phyloP scores from a whole-genome alignment of 1,139 yeast genomes.

The Kodamaea plutei region DNA sequence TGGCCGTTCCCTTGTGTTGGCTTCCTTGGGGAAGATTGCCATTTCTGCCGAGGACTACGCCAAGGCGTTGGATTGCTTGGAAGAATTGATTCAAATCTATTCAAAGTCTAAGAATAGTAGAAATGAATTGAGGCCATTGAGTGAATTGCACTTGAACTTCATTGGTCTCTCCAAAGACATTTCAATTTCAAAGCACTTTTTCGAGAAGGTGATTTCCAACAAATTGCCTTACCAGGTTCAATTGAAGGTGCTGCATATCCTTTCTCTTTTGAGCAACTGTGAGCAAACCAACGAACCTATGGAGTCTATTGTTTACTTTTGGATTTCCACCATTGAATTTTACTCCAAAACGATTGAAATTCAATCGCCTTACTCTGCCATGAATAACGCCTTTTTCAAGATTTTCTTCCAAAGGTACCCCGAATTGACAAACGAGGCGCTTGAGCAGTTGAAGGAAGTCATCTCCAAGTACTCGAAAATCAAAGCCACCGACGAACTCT shows the following conservation, averaged over 20 bases:
- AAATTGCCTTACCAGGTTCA: slow-evolving; percentile 71
- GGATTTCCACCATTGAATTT: slow-evolving; percentile 59
- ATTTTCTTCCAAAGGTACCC: slow-evolving; percentile 64
- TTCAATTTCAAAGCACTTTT: slow-evolving; percentile 66
- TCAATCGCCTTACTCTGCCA: slow-evolving; percentile 36
- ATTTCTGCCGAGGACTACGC: slow-evolving; percentile 38
- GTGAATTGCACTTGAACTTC: slow-evolving; percentile 71
- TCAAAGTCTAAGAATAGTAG: slow-evolving; percentile 18
- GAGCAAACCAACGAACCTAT: slow-evolving; percentile 56
- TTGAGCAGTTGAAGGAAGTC: slow-evolving; percentile 52
- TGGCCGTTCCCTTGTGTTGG: slow-evolving; percentile 26
- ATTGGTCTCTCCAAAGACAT: slow-evolving; percentile 79
- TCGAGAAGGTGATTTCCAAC: slow-evolving; percentile 61
- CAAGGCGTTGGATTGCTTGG: slow-evolving; percentile 39
- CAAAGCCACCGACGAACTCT: slow-evolving; percentile 66
- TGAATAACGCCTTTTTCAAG: slow-evolving; percentile 66
- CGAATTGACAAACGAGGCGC: slow-evolving; percentile 51
- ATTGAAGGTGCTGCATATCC: slow-evolving; percentile 73
- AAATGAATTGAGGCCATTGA: slow-evolving; percentile 24
- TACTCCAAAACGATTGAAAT: slow-evolving; percentile 34
- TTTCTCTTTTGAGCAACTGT: slow-evolving; percentile 60
- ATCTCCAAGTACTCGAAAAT: slow-evolving; percentile 55
- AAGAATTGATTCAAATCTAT: slow-evolving; percentile 29
- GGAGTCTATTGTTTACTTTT: slow-evolving; percentile 55
- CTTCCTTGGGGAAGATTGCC: slow-evolving; percentile 40